Evolutionary conservation across 352 stramenopile species (phyloP).

Genomic region (Phytophthora pistaciae): DNA sequence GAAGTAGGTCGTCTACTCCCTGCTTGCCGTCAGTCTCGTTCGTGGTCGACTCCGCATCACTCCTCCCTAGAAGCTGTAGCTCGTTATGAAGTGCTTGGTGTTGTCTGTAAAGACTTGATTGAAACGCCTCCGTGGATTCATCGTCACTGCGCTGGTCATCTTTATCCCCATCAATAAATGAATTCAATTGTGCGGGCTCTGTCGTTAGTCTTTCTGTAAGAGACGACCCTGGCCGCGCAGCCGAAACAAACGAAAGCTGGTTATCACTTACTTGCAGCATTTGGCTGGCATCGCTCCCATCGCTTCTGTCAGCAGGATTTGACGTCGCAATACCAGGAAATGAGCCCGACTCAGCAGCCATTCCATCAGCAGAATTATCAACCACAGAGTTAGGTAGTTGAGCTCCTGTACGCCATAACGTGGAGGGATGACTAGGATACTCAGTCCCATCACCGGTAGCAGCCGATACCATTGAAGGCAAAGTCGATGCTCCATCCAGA

Average conservation of each 20-base stretch:
- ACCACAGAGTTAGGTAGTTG: slow-evolving; percentile 24
- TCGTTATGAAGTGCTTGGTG: not conserved
- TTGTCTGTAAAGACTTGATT: slow-evolving; percentile 6
- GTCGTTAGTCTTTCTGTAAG: not conserved
- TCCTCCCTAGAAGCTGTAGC: slow-evolving; percentile 1
- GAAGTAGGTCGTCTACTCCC: slow-evolving; percentile 28
- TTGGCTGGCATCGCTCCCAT: not conserved
- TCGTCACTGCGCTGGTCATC: slow-evolving; percentile 31
- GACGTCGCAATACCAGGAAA: not conserved
- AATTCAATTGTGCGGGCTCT: slow-evolving; percentile 7
- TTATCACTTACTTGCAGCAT: not conserved
- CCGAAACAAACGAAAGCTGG: slow-evolving; percentile 5
- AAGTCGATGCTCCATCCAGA: slow-evolving; percentile 5
- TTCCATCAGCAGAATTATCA: slow-evolving; percentile 21
- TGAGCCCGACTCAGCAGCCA: slow-evolving; percentile 4
- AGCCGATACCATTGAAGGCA: slow-evolving; percentile 1
- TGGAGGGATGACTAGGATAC: not conserved
- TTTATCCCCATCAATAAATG: slow-evolving; percentile 31
- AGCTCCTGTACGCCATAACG: slow-evolving; percentile 13
- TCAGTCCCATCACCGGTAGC: slow-evolving; percentile 14
- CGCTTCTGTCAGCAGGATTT: not conserved
- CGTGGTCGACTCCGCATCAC: not conserved
- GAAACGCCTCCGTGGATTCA: slow-evolving; percentile 25
- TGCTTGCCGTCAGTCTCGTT: slow-evolving; percentile 5
- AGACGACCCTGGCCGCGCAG: not conserved